Percentiles rank a stretch among this genome's conserved stretches.
Conservation (phyloP, 345 rosid genomes). For the Cardamine resedifolia region DNA sequence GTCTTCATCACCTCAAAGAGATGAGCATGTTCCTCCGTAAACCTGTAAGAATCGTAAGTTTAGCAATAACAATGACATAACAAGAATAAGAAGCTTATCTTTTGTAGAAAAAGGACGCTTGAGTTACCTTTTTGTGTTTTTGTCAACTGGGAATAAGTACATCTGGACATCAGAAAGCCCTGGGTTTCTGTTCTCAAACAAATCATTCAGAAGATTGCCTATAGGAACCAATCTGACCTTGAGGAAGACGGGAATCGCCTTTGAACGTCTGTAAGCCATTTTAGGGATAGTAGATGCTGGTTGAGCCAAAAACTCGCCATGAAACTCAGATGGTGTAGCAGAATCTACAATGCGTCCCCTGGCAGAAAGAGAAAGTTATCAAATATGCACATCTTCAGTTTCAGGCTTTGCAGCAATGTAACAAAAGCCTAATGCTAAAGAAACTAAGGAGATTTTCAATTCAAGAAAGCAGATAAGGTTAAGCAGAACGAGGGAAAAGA, state of each 20-base stretch:
- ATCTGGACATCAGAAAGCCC: slow-evolving; percentile 56
- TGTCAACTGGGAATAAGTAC: slow-evolving; percentile 52
- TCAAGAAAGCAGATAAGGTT: not conserved
- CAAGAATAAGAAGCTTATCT: not conserved
- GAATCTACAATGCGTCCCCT: slow-evolving; percentile 55
- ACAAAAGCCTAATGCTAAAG: slow-evolving; percentile 1
- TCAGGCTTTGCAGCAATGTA: slow-evolving; percentile 2
- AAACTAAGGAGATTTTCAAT: not conserved
- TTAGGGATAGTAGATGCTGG: slow-evolving; percentile 43
- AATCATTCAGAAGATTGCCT: slow-evolving; percentile 33
- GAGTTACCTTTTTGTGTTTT: slow-evolving; percentile 47
- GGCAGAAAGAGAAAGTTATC: slow-evolving; percentile 18
- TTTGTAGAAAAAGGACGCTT: not conserved
- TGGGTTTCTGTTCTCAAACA: slow-evolving; percentile 45
- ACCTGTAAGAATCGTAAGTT: slow-evolving; percentile 26
- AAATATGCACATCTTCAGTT: slow-evolving; percentile 12
- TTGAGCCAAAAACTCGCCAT: slow-evolving; percentile 51
- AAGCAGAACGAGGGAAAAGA: not conserved
- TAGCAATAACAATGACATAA: not conserved
- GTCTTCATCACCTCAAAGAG: slow-evolving; percentile 46
- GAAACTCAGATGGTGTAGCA: slow-evolving; percentile 35
- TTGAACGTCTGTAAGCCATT: slow-evolving; percentile 48
- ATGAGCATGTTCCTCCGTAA: slow-evolving; percentile 26
- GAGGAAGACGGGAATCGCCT: slow-evolving; percentile 48
- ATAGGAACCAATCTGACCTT: slow-evolving; percentile 48